phyloP scores from a whole-genome alignment of 1,139 yeast genomes.

The Pneumocystis canis region DNA sequence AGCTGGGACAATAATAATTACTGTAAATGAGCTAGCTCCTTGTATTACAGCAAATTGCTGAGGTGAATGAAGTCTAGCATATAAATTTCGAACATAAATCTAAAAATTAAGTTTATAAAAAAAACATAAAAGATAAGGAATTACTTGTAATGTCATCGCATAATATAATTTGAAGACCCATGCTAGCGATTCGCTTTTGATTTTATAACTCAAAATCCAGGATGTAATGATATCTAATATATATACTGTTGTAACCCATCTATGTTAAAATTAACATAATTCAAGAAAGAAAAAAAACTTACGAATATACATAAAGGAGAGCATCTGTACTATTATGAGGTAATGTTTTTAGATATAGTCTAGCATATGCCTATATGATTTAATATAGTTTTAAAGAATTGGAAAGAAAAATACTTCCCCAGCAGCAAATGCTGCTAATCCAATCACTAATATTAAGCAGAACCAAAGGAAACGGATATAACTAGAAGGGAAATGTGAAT shows the following conservation, averaged over 20 bases:
- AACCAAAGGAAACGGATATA: slow-evolving; percentile 14
- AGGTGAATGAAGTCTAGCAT: slow-evolving; percentile 14
- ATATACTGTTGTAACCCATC: slow-evolving; percentile 7
- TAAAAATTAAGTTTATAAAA: slow-evolving; percentile 2
- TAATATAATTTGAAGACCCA: slow-evolving; percentile 13
- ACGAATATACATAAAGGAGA: slow-evolving; percentile 11
- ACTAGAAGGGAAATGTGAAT: slow-evolving; percentile 4
- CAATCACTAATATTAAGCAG: slow-evolving; percentile 9
- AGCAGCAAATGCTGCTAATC: slow-evolving; percentile 10
- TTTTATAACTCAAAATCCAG: slow-evolving; percentile 8
- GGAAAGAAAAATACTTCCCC: neutral
- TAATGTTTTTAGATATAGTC: slow-evolving; percentile 11
- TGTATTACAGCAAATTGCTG: slow-evolving; percentile 14
- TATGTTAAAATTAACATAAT: slow-evolving; percentile 3
- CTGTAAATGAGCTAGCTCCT: slow-evolving; percentile 12
- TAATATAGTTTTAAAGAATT: neutral
- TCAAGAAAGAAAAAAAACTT: slow-evolving; percentile 2
- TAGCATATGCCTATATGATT: slow-evolving; percentile 12
- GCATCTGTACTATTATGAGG: slow-evolving; percentile 13
- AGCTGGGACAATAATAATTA: slow-evolving; percentile 10
- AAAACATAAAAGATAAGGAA: neutral
- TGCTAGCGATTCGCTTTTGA: slow-evolving; percentile 10
- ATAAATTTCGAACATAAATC: slow-evolving; percentile 13
- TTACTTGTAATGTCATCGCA: slow-evolving; percentile 8
- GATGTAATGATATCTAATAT: slow-evolving; percentile 10